Evolutionary conservation across 2,329 filamentous ascomycete species (phyloP), one percentile per base, ranked within the genome.

Genomic region (Colletotrichum liaoningense): DNA sequence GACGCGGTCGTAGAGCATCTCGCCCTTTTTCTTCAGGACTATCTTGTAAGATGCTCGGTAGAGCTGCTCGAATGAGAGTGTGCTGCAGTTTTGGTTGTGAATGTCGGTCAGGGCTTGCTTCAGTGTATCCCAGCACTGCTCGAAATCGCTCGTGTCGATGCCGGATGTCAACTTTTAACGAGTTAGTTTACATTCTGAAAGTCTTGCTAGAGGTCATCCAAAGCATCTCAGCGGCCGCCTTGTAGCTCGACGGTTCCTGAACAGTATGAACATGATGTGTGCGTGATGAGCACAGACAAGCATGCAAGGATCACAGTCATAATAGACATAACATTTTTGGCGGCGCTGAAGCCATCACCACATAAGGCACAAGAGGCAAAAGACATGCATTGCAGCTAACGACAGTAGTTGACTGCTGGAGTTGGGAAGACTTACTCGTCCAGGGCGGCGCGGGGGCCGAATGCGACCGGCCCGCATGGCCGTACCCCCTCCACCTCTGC

Each of bases 11-110:
- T 98, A 98, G 1, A 99, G 88, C 12, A 92, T 86, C 42, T 93
- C 91, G 30, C 95, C 95, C 77, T 95, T 93, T 84, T 96, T 97
- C 83, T 93, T 94, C 46, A 98, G 85, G 1, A 98, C 96, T 24
- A 98, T 94, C 81, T 97, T 96, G 84, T 99, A 99, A 5, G 95
- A 94, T 67, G 94, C 94, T 71, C 97, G 93, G 84, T 99, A 99
- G 1, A 99, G 90, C 79, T 97, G 93, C 82, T 99, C 97, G 85
- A 98, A 99, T 1, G 95, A 98, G 2, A 99, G 90, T 19, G 89
- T 88, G 11, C 95, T 97, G 73, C 95, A 95, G 81, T 97, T 97
- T 81, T 97, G 95, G 71, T 92, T 93, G 84, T 98, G 95, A 63
- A 99, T 98, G 80, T 98, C 94, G 69, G 87, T 88, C 65, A 99